A percentile compares a stretch with the other conserved stretches of the same genome.
Evolutionary conservation across 2,329 filamentous ascomycete species (phyloP).

Genomic region (Davidsoniella virescens): DNA sequence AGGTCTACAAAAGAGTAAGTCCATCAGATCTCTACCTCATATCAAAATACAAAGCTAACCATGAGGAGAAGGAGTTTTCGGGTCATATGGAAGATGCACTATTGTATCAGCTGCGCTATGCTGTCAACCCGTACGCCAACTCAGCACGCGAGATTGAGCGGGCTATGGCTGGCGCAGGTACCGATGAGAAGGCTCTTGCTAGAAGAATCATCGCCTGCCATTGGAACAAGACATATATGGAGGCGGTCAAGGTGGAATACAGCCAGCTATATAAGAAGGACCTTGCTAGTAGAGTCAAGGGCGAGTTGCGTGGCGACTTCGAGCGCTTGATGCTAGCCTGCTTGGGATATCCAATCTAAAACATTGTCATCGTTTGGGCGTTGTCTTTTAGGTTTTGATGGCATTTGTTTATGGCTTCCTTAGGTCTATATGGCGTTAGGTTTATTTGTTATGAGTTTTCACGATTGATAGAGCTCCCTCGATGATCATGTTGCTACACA

Average conservation of each 20-base stretch:
- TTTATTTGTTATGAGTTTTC: no score
- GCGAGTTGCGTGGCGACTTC: conserved; percentile 78
- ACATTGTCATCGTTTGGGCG: no score
- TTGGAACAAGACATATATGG: conserved; percentile 63
- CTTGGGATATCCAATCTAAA: conserved; percentile 26
- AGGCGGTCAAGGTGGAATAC: conserved; percentile 66
- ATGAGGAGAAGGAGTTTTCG: conserved; percentile 48
- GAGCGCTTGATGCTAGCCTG: conserved; percentile 59
- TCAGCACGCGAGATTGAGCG: conserved; percentile 74
- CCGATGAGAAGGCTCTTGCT: conserved; percentile 68
- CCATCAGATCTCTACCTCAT: not conserved
- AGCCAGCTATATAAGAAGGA: conserved; percentile 51
- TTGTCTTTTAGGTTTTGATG: not conserved
- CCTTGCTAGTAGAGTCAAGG: conserved; percentile 52
- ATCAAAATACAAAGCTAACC: not conserved
- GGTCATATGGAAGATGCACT: conserved; percentile 86
- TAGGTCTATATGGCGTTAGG: not conserved
- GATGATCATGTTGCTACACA: no score
- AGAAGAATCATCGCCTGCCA: conserved; percentile 64
- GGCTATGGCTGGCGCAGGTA: conserved; percentile 73
- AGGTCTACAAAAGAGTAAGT: conserved; percentile 53
- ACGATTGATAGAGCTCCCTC: no score
- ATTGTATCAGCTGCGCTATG: conserved; percentile 60
- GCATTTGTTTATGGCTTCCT: not conserved
- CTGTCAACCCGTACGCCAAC: conserved; percentile 65